Evolutionary conservation across 2,329 filamentous ascomycete species (phyloP).

Genomic region (Piedraia hortae): DNA sequence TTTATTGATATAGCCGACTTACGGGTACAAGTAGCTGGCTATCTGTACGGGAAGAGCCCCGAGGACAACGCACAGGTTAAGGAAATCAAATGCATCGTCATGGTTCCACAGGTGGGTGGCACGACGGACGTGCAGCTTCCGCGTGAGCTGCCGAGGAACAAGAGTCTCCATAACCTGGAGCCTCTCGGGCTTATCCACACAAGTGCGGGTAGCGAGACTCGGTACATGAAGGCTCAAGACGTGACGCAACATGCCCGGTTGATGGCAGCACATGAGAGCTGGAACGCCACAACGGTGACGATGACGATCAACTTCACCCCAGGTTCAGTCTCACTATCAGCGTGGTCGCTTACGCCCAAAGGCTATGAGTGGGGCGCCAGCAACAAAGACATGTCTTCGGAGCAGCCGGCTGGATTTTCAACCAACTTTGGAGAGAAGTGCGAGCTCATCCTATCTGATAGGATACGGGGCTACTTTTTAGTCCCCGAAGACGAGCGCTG

Average conservation of each 20-base stretch:
- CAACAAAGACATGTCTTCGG: constrained; percentile 76
- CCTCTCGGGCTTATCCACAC: constrained; percentile 90
- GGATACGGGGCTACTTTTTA: constrained; percentile 86
- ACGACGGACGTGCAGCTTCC: constrained; percentile 78
- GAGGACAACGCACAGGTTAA: constrained; percentile 91
- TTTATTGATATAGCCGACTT: constrained; percentile 96
- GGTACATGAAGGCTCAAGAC: constrained; percentile 86
- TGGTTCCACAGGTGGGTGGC: constrained; percentile 89
- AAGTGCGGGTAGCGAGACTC: constrained; percentile 73
- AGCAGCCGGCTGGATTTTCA: constrained; percentile 81
- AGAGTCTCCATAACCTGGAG: constrained; percentile 64
- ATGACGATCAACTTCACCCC: constrained; percentile 93
- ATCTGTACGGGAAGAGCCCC: constrained; percentile 77
- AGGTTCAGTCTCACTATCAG: constrained; percentile 77
- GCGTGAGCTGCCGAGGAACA: constrained; percentile 70
- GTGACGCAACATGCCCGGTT: constrained; percentile 82
- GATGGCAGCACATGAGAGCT: constrained; percentile 52
- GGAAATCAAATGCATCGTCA: constrained; percentile 86
- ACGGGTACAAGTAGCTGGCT: constrained; percentile 84
- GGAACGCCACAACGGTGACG: constrained; percentile 78
- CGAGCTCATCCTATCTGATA: constrained; percentile 74
- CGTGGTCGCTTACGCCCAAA: constrained; percentile 72
- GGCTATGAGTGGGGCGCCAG: constrained; percentile 94
- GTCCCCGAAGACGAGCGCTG: constrained; percentile 73
- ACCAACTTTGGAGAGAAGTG: constrained; percentile 66